phyloP scores from a whole-genome alignment of 495 filamentous ascomycete genomes.

The Penicillium paradoxum region DNA sequence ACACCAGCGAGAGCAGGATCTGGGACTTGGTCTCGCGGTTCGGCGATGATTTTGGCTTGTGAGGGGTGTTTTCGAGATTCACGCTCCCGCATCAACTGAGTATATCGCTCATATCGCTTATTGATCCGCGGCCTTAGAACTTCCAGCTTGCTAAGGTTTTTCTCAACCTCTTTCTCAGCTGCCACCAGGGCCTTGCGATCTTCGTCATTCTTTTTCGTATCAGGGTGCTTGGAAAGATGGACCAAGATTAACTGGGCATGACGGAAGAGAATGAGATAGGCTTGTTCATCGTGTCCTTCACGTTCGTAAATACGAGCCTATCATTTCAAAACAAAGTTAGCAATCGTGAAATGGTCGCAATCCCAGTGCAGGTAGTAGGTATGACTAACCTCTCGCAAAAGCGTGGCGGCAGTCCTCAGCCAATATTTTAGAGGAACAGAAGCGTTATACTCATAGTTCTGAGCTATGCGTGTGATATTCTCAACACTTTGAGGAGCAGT shows the following conservation, averaged over 20 bases:
- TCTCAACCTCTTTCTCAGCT: constrained; percentile 50
- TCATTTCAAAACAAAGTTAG: constrained; percentile 2
- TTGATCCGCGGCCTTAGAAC: constrained; percentile 62
- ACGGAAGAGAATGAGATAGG: constrained; percentile 81
- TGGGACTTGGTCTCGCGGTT: constrained; percentile 16
- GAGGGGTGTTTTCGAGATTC: constrained; percentile 30
- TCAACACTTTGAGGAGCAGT: constrained; percentile 60
- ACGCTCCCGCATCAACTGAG: constrained; percentile 48
- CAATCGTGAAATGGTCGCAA: background rate
- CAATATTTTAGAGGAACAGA: constrained; percentile 70
- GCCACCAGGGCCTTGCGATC: constrained; percentile 44
- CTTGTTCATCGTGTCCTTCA: constrained; percentile 80
- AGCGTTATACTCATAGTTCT: constrained; percentile 74
- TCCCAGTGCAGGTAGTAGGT: background rate
- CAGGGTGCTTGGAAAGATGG: constrained; percentile 56
- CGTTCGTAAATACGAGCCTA: constrained; percentile 74
- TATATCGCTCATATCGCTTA: constrained; percentile 57
- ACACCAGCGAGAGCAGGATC: constrained; percentile 40
- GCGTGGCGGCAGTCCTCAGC: constrained; percentile 71
- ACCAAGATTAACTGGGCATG: constrained; percentile 68
- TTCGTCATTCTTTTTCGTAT: constrained; percentile 40
- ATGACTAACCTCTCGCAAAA: constrained; percentile 68
- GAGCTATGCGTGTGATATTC: constrained; percentile 65
- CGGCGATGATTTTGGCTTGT: constrained; percentile 8
- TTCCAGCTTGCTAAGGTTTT: constrained; percentile 56